phyloP scores from a whole-genome alignment of 2,329 filamentous ascomycete genomes.

The Cadophora sp. region DNA sequence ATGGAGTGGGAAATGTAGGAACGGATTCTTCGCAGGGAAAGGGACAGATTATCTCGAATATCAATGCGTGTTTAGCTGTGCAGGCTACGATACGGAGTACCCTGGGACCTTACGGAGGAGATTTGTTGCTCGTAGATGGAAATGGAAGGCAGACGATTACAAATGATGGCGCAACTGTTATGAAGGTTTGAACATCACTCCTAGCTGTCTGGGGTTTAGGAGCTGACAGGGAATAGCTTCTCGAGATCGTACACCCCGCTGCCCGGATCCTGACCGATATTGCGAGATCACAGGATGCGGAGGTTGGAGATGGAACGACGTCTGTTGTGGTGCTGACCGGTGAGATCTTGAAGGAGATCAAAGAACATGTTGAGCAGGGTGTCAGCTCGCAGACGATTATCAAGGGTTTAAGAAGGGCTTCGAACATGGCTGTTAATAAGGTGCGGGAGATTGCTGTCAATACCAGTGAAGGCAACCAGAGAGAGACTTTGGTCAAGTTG shows the following conservation, averaged over 20 bases:
- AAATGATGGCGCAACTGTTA: slow-evolving; percentile 98
- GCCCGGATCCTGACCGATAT: slow-evolving; percentile 98
- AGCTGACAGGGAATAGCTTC: slow-evolving; percentile 64
- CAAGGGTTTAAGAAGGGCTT: slow-evolving; percentile 90
- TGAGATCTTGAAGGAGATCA: slow-evolving; percentile 96
- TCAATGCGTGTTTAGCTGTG: slow-evolving; percentile 96
- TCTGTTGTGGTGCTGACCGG: slow-evolving; percentile 97
- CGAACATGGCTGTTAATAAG: slow-evolving; percentile 94
- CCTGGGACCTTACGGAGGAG: slow-evolving; percentile 94
- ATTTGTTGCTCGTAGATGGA: slow-evolving; percentile 92
- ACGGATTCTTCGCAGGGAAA: slow-evolving; percentile 98
- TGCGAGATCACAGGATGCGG: slow-evolving; percentile 96
- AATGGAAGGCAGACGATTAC: slow-evolving; percentile 98
- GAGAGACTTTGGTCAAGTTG: slow-evolving; percentile 87
- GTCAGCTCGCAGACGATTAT: slow-evolving; percentile 98
- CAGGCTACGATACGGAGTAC: slow-evolving; percentile 96
- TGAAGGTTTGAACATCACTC: slow-evolving; percentile 72
- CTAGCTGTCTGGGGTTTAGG: slow-evolving; percentile 16
- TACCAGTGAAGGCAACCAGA: slow-evolving; percentile 81
- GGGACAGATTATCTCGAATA: slow-evolving; percentile 96
- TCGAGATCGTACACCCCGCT: slow-evolving; percentile 98
- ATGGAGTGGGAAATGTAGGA: slow-evolving; percentile 59
- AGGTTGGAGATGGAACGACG: slow-evolving; percentile 97
- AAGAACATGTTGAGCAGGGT: slow-evolving; percentile 94
- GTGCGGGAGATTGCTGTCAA: slow-evolving; percentile 95